Conservation (phyloP, 371 early-diverging fungal species). For the Mucor piriformis region DNA sequence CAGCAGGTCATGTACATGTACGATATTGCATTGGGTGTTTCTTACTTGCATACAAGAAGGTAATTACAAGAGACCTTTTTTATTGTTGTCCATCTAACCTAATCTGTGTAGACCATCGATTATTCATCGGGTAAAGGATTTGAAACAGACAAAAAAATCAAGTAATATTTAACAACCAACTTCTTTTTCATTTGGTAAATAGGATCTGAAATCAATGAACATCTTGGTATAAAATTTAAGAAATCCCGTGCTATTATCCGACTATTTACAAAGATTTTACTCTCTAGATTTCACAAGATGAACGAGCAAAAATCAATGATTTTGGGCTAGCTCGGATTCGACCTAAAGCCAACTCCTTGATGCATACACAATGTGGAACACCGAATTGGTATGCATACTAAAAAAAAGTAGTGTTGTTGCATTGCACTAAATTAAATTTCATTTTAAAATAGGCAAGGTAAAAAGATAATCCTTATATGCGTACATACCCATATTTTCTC, state of each 20-base stretch:
- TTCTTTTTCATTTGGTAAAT: too few relatives aligned
- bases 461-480: constrained; percentile 9
- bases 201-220: constrained; percentile 88
- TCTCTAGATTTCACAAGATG: constrained; percentile 67
- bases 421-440: not conserved
- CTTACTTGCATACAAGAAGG: constrained; percentile 68
- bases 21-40: constrained; percentile 79
- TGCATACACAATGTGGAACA: constrained; percentile 79
- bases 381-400: constrained; percentile 70
- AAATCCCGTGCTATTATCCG: too few relatives aligned
- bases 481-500: not conserved
- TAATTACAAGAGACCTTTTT: constrained; percentile 7
- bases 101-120: constrained; percentile 39
- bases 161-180: not conserved
- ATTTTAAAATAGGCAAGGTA: constrained; percentile 15
- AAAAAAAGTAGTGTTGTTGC: not conserved
- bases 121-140: constrained; percentile 47
- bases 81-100: too few relatives aligned
- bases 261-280: too few relatives aligned
- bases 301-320: constrained; percentile 80
- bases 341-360: constrained; percentile 63
- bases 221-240: too few relatives aligned
- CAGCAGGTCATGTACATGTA: constrained; percentile 79
- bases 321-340: constrained; percentile 81
- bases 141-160: not conserved